A percentile compares a stretch with the other conserved stretches of the same genome.
These are phyloP conservation scores for Puya raimondii DNA, from an alignment of 176 grass and related monocot species.

Conservation along the genomic window DNA sequence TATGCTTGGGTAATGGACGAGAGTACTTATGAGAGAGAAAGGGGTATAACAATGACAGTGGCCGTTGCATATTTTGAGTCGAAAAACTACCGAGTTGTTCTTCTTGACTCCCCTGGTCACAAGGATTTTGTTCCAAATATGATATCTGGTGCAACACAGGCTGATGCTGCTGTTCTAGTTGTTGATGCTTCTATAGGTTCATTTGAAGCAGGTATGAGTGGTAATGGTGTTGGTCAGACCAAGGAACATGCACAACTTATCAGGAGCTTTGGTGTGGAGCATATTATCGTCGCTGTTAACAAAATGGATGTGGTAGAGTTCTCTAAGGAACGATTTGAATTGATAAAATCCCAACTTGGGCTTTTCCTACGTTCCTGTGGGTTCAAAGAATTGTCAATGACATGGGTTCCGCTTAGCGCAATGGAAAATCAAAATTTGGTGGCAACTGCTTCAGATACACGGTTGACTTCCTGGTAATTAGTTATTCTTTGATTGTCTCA, in stretches of 20 bases:
- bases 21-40: constrained; percentile 65
- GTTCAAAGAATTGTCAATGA: constrained; percentile 55
- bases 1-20: constrained; percentile 91
- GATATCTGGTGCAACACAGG: constrained; percentile 71
- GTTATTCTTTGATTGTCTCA: neutral
- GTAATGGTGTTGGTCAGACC: constrained; percentile 60
- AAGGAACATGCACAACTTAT: constrained; percentile 84
- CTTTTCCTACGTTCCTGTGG: constrained; percentile 75
- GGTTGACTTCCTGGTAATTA: constrained; percentile 70
- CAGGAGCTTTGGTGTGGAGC: constrained; percentile 81
- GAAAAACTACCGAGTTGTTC: constrained; percentile 58
- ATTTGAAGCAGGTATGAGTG: constrained; percentile 85
- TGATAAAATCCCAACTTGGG: constrained; percentile 49
- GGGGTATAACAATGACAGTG: constrained; percentile 77
- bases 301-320: constrained; percentile 76
- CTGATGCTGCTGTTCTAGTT: constrained; percentile 80
- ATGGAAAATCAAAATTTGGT: constrained; percentile 79
- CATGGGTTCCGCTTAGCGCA: constrained; percentile 74
- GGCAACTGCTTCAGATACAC: constrained; percentile 39
- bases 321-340: constrained; percentile 55
- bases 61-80: constrained; percentile 66
- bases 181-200: constrained; percentile 71
- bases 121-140: constrained; percentile 95
- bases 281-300: constrained; percentile 79
- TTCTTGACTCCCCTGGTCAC: constrained; percentile 77